phyloP scores from a whole-genome alignment of 148 eudicot genomes.

The Fagopyrum tataricum region DNA sequence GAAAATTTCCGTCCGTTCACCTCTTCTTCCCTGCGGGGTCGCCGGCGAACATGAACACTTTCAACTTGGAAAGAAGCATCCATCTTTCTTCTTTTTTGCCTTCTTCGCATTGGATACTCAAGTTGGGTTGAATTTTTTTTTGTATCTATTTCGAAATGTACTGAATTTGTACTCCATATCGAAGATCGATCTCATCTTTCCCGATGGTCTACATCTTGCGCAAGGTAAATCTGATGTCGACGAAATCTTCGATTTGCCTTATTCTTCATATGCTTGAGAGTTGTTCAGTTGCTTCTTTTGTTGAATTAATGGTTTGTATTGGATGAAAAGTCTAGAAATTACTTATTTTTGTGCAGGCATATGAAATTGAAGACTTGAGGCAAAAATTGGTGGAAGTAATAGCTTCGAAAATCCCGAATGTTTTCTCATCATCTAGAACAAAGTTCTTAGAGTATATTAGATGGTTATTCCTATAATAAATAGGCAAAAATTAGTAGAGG shows the following conservation, averaged over 20 bases:
- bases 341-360: no score
- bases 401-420: no score
- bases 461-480: no score
- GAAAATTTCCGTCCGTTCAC: constrained; percentile 5
- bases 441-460: no score
- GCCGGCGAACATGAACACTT: constrained; percentile 1
- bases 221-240: constrained; percentile 84
- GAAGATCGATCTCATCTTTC: constrained; percentile 57
- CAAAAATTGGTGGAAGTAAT: no score
- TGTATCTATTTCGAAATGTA: constrained; percentile 46
- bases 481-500: no score
- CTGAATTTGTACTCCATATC: constrained; percentile 42
- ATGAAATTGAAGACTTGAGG: no score
- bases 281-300: no score
- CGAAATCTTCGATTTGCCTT: constrained; percentile 87
- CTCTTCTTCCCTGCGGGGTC: not conserved
- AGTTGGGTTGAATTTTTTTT: not conserved
- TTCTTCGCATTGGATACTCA: not conserved
- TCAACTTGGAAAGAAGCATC: not conserved
- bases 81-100: not conserved
- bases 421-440: no score
- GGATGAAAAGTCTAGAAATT: no score
- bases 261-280: no score
- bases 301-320: no score
- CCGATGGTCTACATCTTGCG: constrained; percentile 54